These are phyloP conservation scores for Rhodotorula diobovata DNA, from an alignment of 768 basidiomycete species.

Conservation along the genomic window DNA sequence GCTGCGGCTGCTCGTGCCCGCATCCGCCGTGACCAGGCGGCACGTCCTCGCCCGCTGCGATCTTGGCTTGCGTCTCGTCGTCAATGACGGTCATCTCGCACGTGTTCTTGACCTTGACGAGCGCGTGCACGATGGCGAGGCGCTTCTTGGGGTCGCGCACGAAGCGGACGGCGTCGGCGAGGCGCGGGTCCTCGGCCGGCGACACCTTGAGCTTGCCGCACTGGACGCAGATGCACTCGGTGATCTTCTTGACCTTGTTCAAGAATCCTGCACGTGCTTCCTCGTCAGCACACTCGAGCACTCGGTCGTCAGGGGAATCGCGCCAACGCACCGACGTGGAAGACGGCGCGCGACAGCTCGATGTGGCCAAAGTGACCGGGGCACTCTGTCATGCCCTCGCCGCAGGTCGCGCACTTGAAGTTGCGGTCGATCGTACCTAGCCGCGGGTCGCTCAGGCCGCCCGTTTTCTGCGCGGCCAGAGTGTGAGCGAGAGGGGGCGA, in stretches of 20 bases:
- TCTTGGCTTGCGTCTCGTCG: slow-evolving; percentile 67
- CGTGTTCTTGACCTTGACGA: slow-evolving; percentile 60
- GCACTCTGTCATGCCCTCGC: slow-evolving; percentile 99
- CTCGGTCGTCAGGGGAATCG: slow-evolving; percentile 26
- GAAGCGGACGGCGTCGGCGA: slow-evolving; percentile 40
- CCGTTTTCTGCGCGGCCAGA: slow-evolving; percentile 62
- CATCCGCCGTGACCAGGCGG: slow-evolving; percentile 90
- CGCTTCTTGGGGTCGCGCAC: slow-evolving; percentile 44
- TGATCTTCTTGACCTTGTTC: slow-evolving; percentile 98
- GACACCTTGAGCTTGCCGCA: slow-evolving; percentile 97
- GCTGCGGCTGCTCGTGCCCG: slow-evolving; percentile 80
- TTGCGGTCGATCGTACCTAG: slow-evolving; percentile 97
- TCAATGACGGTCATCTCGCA: slow-evolving; percentile 87
- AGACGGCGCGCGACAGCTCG: slow-evolving; percentile 92
- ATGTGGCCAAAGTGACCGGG: slow-evolving; percentile 99
- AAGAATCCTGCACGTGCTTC: slow-evolving; percentile 66
- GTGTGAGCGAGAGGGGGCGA: background rate
- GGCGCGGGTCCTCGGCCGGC: slow-evolving; percentile 36
- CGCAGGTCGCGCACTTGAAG: slow-evolving; percentile 99
- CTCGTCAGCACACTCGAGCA: background rate
- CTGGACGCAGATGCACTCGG: slow-evolving; percentile 97
- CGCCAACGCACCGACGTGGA: slow-evolving; percentile 74
- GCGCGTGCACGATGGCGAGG: slow-evolving; percentile 38
- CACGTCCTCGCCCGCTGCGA: slow-evolving; percentile 56
- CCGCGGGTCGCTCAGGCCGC: slow-evolving; percentile 93